Conservation (phyloP, 2,329 filamentous ascomycete species). For the Arthrinium puccinioides region DNA sequence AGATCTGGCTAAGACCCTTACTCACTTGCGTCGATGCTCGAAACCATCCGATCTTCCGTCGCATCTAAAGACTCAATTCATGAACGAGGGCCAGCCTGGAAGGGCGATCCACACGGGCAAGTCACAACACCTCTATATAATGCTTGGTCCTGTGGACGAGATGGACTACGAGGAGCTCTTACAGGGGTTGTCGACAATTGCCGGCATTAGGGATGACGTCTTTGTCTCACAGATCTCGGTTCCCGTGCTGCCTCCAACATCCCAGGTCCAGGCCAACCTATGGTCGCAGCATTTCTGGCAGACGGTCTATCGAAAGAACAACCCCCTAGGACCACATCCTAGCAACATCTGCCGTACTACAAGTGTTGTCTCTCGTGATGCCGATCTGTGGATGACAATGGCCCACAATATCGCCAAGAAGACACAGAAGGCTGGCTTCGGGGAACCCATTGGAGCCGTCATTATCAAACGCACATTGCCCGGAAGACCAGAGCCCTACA, state of each 20-base stretch:
- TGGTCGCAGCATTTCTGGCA: slow-evolving; percentile 80
- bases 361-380: slow-evolving; percentile 58
- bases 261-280: slow-evolving; percentile 63
- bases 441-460: slow-evolving; percentile 66
- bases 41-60: slow-evolving; percentile 62
- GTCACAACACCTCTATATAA: slow-evolving; percentile 53
- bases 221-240: slow-evolving; percentile 60
- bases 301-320: slow-evolving; percentile 78
- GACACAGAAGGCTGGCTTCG: slow-evolving; percentile 49
- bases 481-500: slow-evolving; percentile 7
- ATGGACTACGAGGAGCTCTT: slow-evolving; percentile 48
- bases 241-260: slow-evolving; percentile 67
- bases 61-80: slow-evolving; percentile 54
- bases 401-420: slow-evolving; percentile 58
- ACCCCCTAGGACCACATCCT: slow-evolving; percentile 78
- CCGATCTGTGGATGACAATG: slow-evolving; percentile 59
- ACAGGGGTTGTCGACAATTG: slow-evolving; percentile 36
- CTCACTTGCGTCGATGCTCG: slow-evolving; percentile 69
- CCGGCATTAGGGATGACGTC: slow-evolving; percentile 43
- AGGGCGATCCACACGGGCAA: slow-evolving; percentile 52
- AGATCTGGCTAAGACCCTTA: slow-evolving; percentile 56
- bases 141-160: slow-evolving; percentile 43
- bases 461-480: slow-evolving; percentile 55
- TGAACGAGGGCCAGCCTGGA: slow-evolving; percentile 48
- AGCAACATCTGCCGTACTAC: slow-evolving; percentile 64